Percentiles rank a stretch among this genome's conserved stretches.
These are phyloP conservation scores for Aschersonia sp. DNA, from an alignment of 2,329 filamentous ascomycete species.

Conservation along the genomic window DNA sequence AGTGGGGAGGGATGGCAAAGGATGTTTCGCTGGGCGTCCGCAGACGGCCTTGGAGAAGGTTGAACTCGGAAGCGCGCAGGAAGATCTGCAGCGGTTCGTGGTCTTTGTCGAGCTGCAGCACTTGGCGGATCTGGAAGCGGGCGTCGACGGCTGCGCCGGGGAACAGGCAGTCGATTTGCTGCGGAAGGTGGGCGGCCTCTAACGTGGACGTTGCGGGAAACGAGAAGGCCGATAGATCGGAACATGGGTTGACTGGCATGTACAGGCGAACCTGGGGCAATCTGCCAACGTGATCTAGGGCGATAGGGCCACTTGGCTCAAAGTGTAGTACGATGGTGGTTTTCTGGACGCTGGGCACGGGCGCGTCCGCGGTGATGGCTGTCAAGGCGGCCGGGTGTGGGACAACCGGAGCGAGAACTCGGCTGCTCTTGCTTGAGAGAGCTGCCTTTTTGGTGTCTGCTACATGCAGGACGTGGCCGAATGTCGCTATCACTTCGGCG, in stretches of 20 bases:
- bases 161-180: constrained; percentile 27
- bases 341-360: constrained; percentile 11
- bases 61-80: constrained; percentile 27
- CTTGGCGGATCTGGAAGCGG: constrained; percentile 22
- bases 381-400: constrained; percentile 33
- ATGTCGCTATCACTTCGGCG: constrained; percentile 22
- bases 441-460: constrained; percentile 5
- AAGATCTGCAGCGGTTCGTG: constrained; percentile 27
- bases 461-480: constrained; percentile 34
- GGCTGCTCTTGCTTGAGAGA: constrained; percentile 8
- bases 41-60: constrained; percentile 25
- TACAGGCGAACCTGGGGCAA: constrained; percentile 14
- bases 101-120: constrained; percentile 23
- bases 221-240: constrained; percentile 12
- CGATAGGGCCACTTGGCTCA: constrained; percentile 15
- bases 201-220: constrained; percentile 17
- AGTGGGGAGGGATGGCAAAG: constrained; percentile 15
- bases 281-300: neutral
- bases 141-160: constrained; percentile 32
- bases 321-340: constrained; percentile 31
- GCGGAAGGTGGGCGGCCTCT: constrained; percentile 13
- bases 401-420: constrained; percentile 27
- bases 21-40: constrained; percentile 19
- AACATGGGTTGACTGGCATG: constrained; percentile 15
- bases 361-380: constrained; percentile 16